Evolutionary conservation across 768 basidiomycete species (phyloP), one percentile per base, ranked within the genome.

Genomic region (Trametes sanguinea): DNA sequence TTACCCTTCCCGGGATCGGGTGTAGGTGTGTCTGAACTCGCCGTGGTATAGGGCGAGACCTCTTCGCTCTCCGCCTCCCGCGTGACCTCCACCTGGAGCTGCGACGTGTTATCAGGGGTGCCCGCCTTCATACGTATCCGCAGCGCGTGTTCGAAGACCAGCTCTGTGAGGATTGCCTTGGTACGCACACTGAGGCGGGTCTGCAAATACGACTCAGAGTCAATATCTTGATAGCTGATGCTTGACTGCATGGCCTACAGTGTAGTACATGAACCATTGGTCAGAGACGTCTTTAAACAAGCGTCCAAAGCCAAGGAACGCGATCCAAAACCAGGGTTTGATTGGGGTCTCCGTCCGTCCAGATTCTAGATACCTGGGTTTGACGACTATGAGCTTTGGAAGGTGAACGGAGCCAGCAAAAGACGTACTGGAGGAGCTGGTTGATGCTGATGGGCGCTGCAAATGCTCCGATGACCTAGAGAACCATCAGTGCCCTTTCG

Each of bases 111-210:
- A 22, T 22, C 22, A 22, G 22, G 35, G 35, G 35, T 37, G 35
- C 80, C 80, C 22, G 84, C 79, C 57, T 81, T 83, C 73, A 87
- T 76, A 32, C 88, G 80, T 47, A 90, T 84, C 37, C 85, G 80
- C 7, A 92, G 78, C 2, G 83, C 73, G 63, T 85, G 83, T 51
- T 83, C 78, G 68, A 84, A 84, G 30, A 85, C 69, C 14, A 84
- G 76, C 66, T 83, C 78, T 6, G 82, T 83, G 53, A 85, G 66
- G 59, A 84, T 76, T 33, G 75, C 79, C 67, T 89, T 84, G 4
- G 73, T 67, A 4, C 80, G 82, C 16, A 84, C 81, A n/a, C 82
- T 65, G 11, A 75, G 72, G 5, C 83, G 74, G 1, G 82, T 86
- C 54, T 56, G 16, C 11, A 11, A 6, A 37, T 37, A 37, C 11